A percentile compares a stretch with the other conserved stretches of the same genome.
phyloP scores from a whole-genome alignment of 202 grass and related monocot species.

The Carex arenaria region DNA sequence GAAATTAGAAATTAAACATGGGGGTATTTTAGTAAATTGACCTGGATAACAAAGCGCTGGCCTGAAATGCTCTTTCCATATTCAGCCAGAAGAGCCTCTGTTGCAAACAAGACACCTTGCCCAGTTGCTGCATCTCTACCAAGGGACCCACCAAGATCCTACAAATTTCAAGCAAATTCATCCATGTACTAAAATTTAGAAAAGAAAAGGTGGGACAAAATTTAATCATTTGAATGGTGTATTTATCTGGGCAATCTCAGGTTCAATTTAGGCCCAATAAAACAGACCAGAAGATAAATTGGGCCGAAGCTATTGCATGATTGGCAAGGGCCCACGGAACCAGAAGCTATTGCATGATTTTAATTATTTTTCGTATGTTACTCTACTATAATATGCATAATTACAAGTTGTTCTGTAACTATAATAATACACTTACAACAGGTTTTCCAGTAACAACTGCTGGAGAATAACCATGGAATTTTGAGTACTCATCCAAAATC shows the following conservation, averaged over 20 bases:
- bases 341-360: neutral
- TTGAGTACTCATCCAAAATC: conserved; percentile 98
- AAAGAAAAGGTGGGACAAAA: neutral
- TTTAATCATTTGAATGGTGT: too few species aligned
- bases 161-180: conserved; percentile 19
- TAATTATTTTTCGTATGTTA: neutral
- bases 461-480: conserved; percentile 97
- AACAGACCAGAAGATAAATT: too few species aligned
- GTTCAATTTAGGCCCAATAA: neutral
- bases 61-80: conserved; percentile 77
- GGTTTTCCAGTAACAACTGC: conserved; percentile 99
- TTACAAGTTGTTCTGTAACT: neutral
- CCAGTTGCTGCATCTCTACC: conserved; percentile 97
- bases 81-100: conserved; percentile 84
- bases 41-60: conserved; percentile 92
- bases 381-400: neutral
- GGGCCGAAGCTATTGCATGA: neutral
- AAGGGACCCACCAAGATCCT: conserved; percentile 97
- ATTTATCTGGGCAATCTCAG: neutral
- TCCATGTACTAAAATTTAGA: too few species aligned
- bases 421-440: conserved; percentile 55
- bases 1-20: neutral
- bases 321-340: too few species aligned
- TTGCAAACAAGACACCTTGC: conserved; percentile 86
- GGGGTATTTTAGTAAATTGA: conserved; percentile 15